Evolutionary conservation across 305 asterid genomes (phyloP), one percentile per base, ranked within the genome.

Genomic region (Solanum chacoense): DNA sequence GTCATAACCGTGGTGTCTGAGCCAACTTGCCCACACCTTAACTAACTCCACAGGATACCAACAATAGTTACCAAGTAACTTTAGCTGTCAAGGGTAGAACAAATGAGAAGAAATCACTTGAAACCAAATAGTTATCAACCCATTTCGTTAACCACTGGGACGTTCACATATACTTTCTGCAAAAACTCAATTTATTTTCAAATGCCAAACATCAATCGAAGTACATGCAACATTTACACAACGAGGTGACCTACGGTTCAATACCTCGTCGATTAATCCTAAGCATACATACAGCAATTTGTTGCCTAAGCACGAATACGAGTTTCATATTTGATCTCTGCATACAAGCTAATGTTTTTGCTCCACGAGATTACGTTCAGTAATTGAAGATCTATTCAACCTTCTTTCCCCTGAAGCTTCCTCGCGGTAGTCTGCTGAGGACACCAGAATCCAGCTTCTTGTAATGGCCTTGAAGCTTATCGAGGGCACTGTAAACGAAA

Each of bases 401-500:
- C 92, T 97, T 97, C 92, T 77, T 94, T 86, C 91, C 90, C 91
- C 87, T 89, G 94, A 94, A 91, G 55, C 86, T 89, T 87, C 92
- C 90, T 67, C 69, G 91, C 0, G 98, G 96, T 50, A 97, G 91
- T 87, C 93, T 94, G 89, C 94, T 92, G 37, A 92, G 98, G 78
- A 97, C 94, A 13, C 94, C 84, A 3, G 91, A 4, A 69, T 96
- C 99, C 35, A 97, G 94, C 92, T 94, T 96, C 26, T 88, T 87
- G 91, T 95, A 97, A 42, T 93, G 93, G 91, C 92, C 93, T 72
- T 89, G 94, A 81, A 96, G 90, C 92, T 93, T 95, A 2, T 89
- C 94, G 5, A 96, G 86, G 35, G 89, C 92, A 45, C 88, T 94
- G 77, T 81, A 50, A 29, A 93, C 91, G 42, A 95, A 95, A 74